Evolutionary conservation across 1,139 yeast genomes (phyloP), one percentile per base, ranked within the genome.

Genomic region (Arxiozyma slooffiae): DNA sequence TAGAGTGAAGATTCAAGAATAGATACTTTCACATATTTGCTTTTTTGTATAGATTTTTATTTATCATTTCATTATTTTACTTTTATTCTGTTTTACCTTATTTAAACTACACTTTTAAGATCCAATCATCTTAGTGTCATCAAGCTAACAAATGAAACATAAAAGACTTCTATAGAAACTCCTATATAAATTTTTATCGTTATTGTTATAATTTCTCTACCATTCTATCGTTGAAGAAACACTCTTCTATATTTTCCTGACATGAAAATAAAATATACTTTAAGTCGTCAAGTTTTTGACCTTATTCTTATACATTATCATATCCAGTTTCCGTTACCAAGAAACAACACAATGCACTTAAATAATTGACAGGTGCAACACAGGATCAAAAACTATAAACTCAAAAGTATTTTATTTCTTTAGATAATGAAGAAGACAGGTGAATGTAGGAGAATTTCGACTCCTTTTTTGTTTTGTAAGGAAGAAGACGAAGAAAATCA

Each of bases 1-100:
- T 38, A 50, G 53, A 37, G 49, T 59, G 16, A 54, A 56, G 45
- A 52, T 60, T 42, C 44, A 41, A 26, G 37, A 17, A 8, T 26
- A 26, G 36, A 30, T 30, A 30, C n/a, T 30, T n/a, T 30, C n/a
- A 11, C 7, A 30, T 11, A 30, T n/a, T 30, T 3, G 4, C 7
- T 11, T 30, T n/a, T 49, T 23, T 46, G 17, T 24, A 40, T 21
- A 36, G 36, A 36, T 40, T 23, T 38, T 17, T 23, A 44, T n/a
- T n/a, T n/a, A n/a, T n/a, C n/a, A n/a, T n/a, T n/a, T n/a, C n/a
- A n/a, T n/a, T n/a, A n/a, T 41, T 41, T n/a, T 20, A 8, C 16
- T 18, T 41, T 7, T 14, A 41, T 26, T 41, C 18, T 26, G 20
- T 41, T 21, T 41, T 41, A 23, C 14, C 14, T 23, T 22, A 40